phyloP scores from a whole-genome alignment of 2,329 filamentous ascomycete species.

The Phaeosphaeriaceae sp. region DNA sequence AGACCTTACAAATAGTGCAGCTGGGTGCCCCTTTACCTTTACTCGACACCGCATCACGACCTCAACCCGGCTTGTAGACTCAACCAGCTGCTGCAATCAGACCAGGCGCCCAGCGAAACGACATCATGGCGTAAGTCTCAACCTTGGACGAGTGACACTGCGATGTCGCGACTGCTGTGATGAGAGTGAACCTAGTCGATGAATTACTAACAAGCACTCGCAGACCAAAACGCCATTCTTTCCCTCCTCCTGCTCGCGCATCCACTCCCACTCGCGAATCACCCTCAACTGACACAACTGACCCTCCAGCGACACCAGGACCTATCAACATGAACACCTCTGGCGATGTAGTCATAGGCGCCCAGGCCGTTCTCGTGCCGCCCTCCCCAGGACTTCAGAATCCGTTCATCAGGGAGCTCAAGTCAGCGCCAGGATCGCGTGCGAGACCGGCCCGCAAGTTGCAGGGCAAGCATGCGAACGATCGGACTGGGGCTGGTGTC shows the following conservation, averaged over 20 bases:
- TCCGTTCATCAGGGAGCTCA: not conserved
- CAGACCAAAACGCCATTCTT: slow-evolving; percentile 8
- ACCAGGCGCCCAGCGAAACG: not conserved
- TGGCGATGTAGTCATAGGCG: slow-evolving; percentile 7
- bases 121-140: slow-evolving; percentile 13
- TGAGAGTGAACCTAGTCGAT: not conserved
- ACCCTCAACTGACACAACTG: not conserved
- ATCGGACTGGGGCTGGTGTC: slow-evolving; percentile 13
- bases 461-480: not conserved
- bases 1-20: not conserved
- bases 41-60: not conserved
- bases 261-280: slow-evolving; percentile 1
- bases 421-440: not conserved
- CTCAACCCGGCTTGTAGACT: not conserved
- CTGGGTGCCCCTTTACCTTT: not conserved
- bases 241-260: slow-evolving; percentile 2
- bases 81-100: not conserved
- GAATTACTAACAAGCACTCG: slow-evolving; percentile 4
- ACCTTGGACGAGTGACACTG: not conserved
- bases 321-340: not conserved
- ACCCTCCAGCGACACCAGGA: not conserved
- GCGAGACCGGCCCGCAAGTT: not conserved
- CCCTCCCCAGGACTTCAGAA: slow-evolving; percentile 12
- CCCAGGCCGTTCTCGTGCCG: slow-evolving; percentile 7
- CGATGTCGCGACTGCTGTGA: not conserved